Evolutionary conservation across 257 asterid genomes (phyloP), one percentile per base, ranked within the genome.

Genomic region (Jacaranda mimosifolia): DNA sequence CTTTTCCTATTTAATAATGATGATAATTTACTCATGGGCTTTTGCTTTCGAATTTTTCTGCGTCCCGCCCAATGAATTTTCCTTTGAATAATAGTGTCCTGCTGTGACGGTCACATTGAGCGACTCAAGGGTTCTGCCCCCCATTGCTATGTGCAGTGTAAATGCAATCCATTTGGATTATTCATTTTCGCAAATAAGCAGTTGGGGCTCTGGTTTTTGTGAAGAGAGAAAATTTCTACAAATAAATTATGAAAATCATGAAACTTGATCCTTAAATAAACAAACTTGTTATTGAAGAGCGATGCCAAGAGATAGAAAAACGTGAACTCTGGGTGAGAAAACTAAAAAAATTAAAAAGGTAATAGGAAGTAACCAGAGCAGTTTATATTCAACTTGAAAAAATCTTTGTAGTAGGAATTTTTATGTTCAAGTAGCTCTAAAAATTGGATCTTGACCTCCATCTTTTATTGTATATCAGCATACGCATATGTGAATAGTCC

Each of bases 1-100:
- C 48, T 12, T 57, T 70, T 73, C 18, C 4, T 49, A 19, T 69
- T 48, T 56, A 38, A 46, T 53, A 42, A 21, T 77, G 59, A 15
- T 56, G 9, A n/a, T 52, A 42, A 38, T 77, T 72, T 10, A 18
- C 15, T 39, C 39, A 3, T 15, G 14, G 40, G 19, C 18, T 15
- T 59, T 32, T 35, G 39, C 8, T 72, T 52, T 43, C 42, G 38
- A 73, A 48, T 32, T 71, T 71, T 80, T 42, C n/a, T 51, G 46
- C 76, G 45, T 66, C 81, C 69, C 69, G 68, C 87, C 69, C 88
- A 60, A 81, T 75, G 56, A 53, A 35, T 69, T 70, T 63, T 74
- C 17, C 6, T 52, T 48, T 79, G 38, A 55, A 53, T 59, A 39
- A 38, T 49, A n/a, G 17, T 64, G 69, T 32, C 60, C 39, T 6